Evolutionary conservation across 1,284 basidiomycete species (phyloP).

Genomic region (Microstroma glucosiphilum): DNA sequence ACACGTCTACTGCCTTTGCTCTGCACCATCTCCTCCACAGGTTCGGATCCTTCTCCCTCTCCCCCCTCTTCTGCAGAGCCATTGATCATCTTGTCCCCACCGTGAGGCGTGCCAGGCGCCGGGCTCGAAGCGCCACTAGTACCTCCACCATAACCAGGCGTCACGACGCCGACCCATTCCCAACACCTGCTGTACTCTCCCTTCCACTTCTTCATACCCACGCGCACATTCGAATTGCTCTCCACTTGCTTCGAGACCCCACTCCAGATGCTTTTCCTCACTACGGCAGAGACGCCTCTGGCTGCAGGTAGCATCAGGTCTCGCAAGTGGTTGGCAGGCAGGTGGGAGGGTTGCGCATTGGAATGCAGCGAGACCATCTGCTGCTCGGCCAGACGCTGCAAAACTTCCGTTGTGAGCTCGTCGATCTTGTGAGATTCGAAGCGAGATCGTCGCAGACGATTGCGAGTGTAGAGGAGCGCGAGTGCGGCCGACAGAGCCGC

Average conservation of each 20-base stretch:
- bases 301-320: background rate
- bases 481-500: background rate
- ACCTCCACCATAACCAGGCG: too few relatives aligned
- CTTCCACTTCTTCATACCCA: slow-evolving; percentile 7
- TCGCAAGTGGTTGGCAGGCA: background rate
- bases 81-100: too few relatives aligned
- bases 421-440: background rate
- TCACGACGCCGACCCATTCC: slow-evolving; percentile 5
- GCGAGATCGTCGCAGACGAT: background rate
- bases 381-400: background rate
- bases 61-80: too few relatives aligned
- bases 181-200: slow-evolving; percentile 2
- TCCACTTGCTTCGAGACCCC: slow-evolving; percentile 1
- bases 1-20: too few relatives aligned
- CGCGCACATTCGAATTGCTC: slow-evolving; percentile 3
- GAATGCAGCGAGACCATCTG: background rate
- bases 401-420: background rate
- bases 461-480: background rate
- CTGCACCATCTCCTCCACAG: too few relatives aligned
- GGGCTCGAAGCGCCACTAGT: too few relatives aligned
- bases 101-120: too few relatives aligned
- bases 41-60: too few relatives aligned
- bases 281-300: background rate
- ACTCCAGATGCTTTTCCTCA: background rate
- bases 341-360: background rate